A percentile compares a stretch with the other conserved stretches of the same genome.
phyloP scores from a whole-genome alignment of 169 alveolate species.

The Plasmodium reichenowi region DNA sequence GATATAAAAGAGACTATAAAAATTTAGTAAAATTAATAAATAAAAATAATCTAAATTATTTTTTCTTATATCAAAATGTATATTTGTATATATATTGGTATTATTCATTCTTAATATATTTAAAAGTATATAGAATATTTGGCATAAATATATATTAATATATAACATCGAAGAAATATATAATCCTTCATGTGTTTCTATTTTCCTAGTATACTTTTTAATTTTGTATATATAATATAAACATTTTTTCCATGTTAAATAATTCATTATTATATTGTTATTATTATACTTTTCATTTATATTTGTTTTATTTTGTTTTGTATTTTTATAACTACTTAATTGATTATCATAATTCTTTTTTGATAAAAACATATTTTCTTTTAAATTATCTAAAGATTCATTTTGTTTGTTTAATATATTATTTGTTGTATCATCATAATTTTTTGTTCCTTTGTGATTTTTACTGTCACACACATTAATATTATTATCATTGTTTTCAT shows the following conservation, averaged over 20 bases:
- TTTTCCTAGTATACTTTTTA: slow-evolving; percentile 4
- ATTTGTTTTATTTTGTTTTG: background rate
- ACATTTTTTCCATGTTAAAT: slow-evolving; percentile 22
- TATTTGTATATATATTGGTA: slow-evolving; percentile 31
- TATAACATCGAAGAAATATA: background rate
- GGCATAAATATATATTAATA: slow-evolving; percentile 25
- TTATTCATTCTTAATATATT: slow-evolving; percentile 53
- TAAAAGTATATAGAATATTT: slow-evolving; percentile 31
- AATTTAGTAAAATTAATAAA: slow-evolving; percentile 39
- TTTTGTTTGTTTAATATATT: background rate
- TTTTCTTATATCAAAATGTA: slow-evolving; percentile 34
- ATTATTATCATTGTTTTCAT: background rate
- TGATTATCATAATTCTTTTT: background rate
- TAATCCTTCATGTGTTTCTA: background rate
- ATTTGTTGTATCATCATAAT: background rate
- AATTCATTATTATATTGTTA: background rate
- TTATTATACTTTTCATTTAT: background rate
- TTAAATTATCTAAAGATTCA: background rate
- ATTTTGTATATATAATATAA: slow-evolving; percentile 42
- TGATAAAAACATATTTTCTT: background rate
- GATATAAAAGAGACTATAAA: slow-evolving; percentile 17
- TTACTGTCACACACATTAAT: background rate
- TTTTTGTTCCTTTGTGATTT: background rate
- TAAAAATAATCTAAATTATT: slow-evolving; percentile 62
- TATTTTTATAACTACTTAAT: background rate